Conservation (phyloP, 768 basidiomycete genomes). For the Trametes meyenii region DNA sequence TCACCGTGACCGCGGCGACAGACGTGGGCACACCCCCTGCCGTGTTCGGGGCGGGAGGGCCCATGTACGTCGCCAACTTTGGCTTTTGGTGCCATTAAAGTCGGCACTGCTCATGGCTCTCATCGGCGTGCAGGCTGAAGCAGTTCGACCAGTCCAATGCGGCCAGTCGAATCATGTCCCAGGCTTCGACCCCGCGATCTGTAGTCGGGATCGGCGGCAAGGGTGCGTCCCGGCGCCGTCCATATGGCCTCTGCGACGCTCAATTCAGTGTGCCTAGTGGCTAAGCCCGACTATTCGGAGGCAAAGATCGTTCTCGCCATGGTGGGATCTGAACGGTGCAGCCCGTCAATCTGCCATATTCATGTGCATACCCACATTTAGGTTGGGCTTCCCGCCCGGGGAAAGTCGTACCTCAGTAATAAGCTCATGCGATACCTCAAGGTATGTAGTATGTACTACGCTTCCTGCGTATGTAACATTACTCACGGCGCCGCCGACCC, state of each 20-base stretch:
- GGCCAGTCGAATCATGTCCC: slow-evolving; percentile 69
- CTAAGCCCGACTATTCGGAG: slow-evolving; percentile 97
- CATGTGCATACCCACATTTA: slow-evolving; percentile 33
- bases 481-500: background rate
- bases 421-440: slow-evolving; percentile 96
- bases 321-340: slow-evolving; percentile 48
- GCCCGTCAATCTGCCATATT: background rate
- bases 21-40: slow-evolving; percentile 43
- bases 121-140: slow-evolving; percentile 57
- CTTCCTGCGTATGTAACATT: too few relatives aligned
- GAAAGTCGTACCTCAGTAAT: slow-evolving; percentile 98
- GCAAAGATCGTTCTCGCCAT: slow-evolving; percentile 98
- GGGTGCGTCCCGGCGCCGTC: slow-evolving; percentile 48
- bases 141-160: slow-evolving; percentile 77
- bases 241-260: background rate
- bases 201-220: slow-evolving; percentile 91
- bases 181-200: slow-evolving; percentile 75
- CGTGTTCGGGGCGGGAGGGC: slow-evolving; percentile 73
- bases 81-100: background rate
- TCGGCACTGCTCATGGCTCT: background rate
- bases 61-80: slow-evolving; percentile 48
- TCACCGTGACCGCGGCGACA: slow-evolving; percentile 17
- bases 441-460: slow-evolving; percentile 43
- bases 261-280: slow-evolving; percentile 51
- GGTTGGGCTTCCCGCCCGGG: slow-evolving; percentile 97